Evolutionary conservation across 2,329 filamentous ascomycete species (phyloP), one percentile per base, ranked within the genome.

Genomic region (Fusarium udum): DNA sequence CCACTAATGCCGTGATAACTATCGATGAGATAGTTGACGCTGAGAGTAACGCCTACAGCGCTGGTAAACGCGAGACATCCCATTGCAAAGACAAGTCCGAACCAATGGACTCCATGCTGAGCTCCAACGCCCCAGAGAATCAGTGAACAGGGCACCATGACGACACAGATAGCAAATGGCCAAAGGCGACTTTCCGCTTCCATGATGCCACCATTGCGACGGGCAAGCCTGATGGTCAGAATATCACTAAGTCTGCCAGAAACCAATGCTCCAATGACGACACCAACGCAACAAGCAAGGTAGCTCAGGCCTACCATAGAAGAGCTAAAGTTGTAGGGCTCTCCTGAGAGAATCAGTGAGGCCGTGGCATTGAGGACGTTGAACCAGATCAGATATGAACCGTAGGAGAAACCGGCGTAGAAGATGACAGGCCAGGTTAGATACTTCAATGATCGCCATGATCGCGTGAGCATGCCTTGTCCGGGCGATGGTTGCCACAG

Each of bases 291-390:
- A 52, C 81, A 83, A 2, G 83, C 79, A 3, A 83, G 45, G 57
- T 84, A 85, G n/a, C 77, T 80, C 3, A 84, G 64, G 0, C 83
- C 83, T 7, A 85, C 82, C 65, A 83, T 80, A 1, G 82, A 82
- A 0, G 83, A 76, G 4, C 72, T 71, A 42, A 84, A 84, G 71
- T 81, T 80, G 64, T 85, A 84, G 0, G 55, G 55, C 1, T 82
- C 82, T 3, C 78, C 79, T 0, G 81, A 80, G 0, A 84, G 77
- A 22, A 84, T 81, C 20, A 83, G 82, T 22, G 79, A 86, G 28
- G 79, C 81, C 1, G 80, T 87, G 63, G 82, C 83, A 48, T 84
- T 84, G 24, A 84, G 78, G 10, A 85, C 82, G 64, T 83, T 84
- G 77, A 84, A 84, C 77, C 82, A 84, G 45, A 84, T 79, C 20